Conservation (phyloP, 768 basidiomycete genomes). For the Grammothele lineata region DNA sequence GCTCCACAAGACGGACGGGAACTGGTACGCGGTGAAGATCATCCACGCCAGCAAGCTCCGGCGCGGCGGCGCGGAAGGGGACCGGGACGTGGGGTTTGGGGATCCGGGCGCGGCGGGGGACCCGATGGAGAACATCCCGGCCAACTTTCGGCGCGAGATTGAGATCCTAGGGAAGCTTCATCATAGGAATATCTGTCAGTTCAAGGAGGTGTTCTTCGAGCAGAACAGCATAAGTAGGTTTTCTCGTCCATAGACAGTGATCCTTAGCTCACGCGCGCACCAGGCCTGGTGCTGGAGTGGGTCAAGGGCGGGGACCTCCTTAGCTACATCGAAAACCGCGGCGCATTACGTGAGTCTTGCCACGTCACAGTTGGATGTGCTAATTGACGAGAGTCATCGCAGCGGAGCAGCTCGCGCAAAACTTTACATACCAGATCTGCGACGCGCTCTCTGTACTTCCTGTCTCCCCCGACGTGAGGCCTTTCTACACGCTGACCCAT, state of each 20-base stretch:
- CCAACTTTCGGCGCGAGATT: conserved; percentile 49
- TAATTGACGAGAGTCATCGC: neutral
- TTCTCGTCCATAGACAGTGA: neutral
- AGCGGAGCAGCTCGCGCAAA: conserved; percentile 54
- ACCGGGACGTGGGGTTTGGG: too few species aligned
- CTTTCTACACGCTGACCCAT: conserved; percentile 21
- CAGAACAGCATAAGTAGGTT: conserved; percentile 54
- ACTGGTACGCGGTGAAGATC: conserved; percentile 84
- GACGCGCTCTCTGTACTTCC: conserved; percentile 60
- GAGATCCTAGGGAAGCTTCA: conserved; percentile 70
- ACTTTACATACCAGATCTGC: conserved; percentile 81
- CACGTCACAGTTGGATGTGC: too few species aligned
- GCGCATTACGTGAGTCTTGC: too few species aligned
- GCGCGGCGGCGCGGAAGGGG: too few species aligned
- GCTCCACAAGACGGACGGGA: conserved; percentile 61
- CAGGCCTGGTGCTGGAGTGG: conserved; percentile 78
- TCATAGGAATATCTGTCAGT: conserved; percentile 77
- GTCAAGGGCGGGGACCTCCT: conserved; percentile 86
- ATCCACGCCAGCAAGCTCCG: conserved; percentile 48
- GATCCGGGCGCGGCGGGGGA: neutral
- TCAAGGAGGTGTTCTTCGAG: conserved; percentile 71
- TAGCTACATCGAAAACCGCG: conserved; percentile 48
- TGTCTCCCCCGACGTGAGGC: neutral
- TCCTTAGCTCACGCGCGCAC: conserved; percentile 9
- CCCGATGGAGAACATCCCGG: conserved; percentile 32